phyloP scores from a whole-genome alignment of 306 rosid species.

The Sophora flavescens region DNA sequence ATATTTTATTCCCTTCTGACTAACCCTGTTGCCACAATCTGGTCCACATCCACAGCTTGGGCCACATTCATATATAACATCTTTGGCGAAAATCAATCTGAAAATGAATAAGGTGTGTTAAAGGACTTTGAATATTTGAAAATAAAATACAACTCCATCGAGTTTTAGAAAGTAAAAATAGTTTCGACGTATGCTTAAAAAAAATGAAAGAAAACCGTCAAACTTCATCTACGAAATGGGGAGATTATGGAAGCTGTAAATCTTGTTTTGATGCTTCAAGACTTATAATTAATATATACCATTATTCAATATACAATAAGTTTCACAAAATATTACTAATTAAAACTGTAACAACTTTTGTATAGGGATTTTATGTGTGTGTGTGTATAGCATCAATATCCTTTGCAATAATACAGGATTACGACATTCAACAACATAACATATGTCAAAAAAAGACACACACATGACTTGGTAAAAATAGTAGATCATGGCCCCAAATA shows the following conservation, averaged over 20 bases:
- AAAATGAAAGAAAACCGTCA: not conserved
- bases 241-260: not conserved
- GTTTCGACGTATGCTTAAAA: not conserved
- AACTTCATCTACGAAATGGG: not conserved
- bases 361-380: too few species aligned
- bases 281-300: not conserved
- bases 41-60: constrained; percentile 39
- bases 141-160: not conserved
- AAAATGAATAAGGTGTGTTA: not conserved
- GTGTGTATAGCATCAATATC: not conserved
- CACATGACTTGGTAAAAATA: not conserved
- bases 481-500: not conserved
- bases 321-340: not conserved
- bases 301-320: not conserved
- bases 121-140: not conserved
- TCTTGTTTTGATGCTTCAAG: too few species aligned
- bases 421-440: not conserved
- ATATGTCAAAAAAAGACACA: not conserved
- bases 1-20: constrained; percentile 8
- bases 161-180: not conserved
- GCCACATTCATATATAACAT: constrained; percentile 37
- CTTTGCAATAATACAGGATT: not conserved
- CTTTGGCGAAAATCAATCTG: constrained; percentile 27
- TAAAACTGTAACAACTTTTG: not conserved
- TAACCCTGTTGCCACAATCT: constrained; percentile 5